Percentiles rank a stretch among this genome's conserved stretches.
Evolutionary conservation across 306 rosid genomes (phyloP).

Genomic region (Clitoria ternatea): DNA sequence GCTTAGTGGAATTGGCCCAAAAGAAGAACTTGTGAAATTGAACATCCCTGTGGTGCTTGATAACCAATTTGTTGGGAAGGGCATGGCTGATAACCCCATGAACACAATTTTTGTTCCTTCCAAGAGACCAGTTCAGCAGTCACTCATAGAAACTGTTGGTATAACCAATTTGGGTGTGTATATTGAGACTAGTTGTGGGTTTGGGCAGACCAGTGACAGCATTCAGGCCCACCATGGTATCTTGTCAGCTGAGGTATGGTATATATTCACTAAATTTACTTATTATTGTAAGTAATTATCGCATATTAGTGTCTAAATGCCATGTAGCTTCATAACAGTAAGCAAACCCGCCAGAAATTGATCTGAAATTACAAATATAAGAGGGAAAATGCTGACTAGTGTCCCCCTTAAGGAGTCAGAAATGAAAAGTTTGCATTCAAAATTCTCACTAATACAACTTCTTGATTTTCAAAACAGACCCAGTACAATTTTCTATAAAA

Average conservation of each 20-base stretch:
- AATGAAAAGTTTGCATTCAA: no score
- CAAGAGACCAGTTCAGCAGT: constrained; percentile 41
- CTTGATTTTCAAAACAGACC: no score
- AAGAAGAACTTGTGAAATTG: constrained; percentile 46
- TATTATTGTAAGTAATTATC: background rate
- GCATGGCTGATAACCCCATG: constrained; percentile 92
- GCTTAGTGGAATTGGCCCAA: constrained; percentile 88
- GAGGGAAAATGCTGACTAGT: no score
- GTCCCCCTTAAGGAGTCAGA: no score
- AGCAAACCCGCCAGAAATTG: background rate
- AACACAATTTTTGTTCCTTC: constrained; percentile 71
- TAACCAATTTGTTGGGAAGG: constrained; percentile 65
- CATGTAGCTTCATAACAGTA: background rate
- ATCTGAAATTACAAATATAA: background rate
- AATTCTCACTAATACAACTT: no score
- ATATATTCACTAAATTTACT: background rate
- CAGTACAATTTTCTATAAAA: no score
- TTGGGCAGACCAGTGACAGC: constrained; percentile 66
- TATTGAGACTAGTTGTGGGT: constrained; percentile 81
- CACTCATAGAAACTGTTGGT: constrained; percentile 80
- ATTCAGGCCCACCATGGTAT: constrained; percentile 83
- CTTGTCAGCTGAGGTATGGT: constrained; percentile 80
- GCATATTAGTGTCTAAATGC: background rate
- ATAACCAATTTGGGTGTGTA: constrained; percentile 74
- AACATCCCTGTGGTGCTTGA: constrained; percentile 62